A percentile compares a stretch with the other conserved stretches of the same genome.
Conservation (phyloP, 371 early-diverging fungal species). For the Choanephora cucurbitarum region DNA sequence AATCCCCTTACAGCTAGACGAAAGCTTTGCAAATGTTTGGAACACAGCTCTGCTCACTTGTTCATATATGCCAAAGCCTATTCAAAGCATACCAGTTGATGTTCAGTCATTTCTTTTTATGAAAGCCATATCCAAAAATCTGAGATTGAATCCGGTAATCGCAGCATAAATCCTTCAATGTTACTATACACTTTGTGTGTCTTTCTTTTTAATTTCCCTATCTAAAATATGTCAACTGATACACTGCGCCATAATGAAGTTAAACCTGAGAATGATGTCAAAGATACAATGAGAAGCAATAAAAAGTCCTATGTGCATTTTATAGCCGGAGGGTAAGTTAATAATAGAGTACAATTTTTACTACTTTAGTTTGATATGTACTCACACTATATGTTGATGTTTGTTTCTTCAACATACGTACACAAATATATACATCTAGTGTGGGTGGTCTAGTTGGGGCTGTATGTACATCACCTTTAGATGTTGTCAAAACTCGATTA, state of each 20-base stretch:
- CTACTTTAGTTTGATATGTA: not conserved
- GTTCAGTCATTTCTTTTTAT: too few species aligned
- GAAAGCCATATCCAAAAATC: too few species aligned
- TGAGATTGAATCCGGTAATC: not conserved
- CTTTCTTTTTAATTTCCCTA: slow-evolving; percentile 3
- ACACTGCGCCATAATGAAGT: not conserved
- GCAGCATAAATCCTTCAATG: slow-evolving; percentile 3
- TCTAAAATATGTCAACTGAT: not conserved
- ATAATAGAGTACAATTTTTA: slow-evolving; percentile 1
- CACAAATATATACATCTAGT: slow-evolving; percentile 24
- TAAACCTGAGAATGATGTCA: not conserved
- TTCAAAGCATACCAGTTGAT: too few species aligned
- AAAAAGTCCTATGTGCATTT: slow-evolving; percentile 64
- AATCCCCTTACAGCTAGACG: too few species aligned
- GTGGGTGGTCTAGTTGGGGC: slow-evolving; percentile 80
- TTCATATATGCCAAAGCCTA: too few species aligned
- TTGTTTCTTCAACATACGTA: too few species aligned
- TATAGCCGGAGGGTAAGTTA: slow-evolving; percentile 72
- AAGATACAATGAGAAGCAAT: not conserved
- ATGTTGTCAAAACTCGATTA: slow-evolving; percentile 88
- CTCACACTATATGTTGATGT: not conserved
- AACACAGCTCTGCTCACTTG: too few species aligned
- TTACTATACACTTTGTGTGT: not conserved
- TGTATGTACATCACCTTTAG: slow-evolving; percentile 83
- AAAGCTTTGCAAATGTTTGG: too few species aligned